Evolutionary conservation across 495 filamentous ascomycete species (phyloP), one percentile per base, ranked within the genome.

Genomic region (Chaetomidium leptoderma): DNA sequence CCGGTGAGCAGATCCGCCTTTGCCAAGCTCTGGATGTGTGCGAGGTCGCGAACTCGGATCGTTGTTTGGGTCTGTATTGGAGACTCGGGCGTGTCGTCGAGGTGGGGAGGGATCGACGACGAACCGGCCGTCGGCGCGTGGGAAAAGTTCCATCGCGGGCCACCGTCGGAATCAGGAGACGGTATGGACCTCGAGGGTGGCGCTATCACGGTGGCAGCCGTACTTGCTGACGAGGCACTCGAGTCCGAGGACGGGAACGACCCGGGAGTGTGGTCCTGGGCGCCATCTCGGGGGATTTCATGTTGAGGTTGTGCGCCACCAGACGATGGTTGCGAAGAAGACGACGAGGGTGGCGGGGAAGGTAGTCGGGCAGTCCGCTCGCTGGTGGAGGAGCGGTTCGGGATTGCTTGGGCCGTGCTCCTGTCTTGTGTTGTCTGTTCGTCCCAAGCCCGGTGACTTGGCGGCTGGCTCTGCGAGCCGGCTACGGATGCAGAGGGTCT

Each of bases 1-100:
- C 72, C 70, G 10, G 68, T 69, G 32, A 76, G 83, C 64, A 86
- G 69, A 54, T 90, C 86, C 51, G 92, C 88, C 44, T 76, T 86
- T 37, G 89, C 90, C 55, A 97, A 88, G 64, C 87, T 90, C 68
- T 92, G 89, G 57, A 97, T 92, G 70, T 97, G 92, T 24, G 85
- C 85, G 21, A 97, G 77, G 70, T 91, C 88, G 58, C 87, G 85
- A 32, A 97, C 87, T 64, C 84, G 86, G 69, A 97, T 78, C 30
- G 72, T 78, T 27, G 66, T 71, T 37, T 72, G 72, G 21, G 57
- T 61, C 63, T 56, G 54, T 16, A 57, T 63, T 50, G 57, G 67
- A 26, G 57, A 63, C 53, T 32, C 54, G 39, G 60, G 32, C 0
- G 56, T 24, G 36, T 63, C 40, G 36, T 60, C 51, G 43, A 54